Evolutionary conservation across 2,329 filamentous ascomycete species (phyloP), one percentile per base, ranked within the genome.

Genomic region (Aspergillus tamarii): DNA sequence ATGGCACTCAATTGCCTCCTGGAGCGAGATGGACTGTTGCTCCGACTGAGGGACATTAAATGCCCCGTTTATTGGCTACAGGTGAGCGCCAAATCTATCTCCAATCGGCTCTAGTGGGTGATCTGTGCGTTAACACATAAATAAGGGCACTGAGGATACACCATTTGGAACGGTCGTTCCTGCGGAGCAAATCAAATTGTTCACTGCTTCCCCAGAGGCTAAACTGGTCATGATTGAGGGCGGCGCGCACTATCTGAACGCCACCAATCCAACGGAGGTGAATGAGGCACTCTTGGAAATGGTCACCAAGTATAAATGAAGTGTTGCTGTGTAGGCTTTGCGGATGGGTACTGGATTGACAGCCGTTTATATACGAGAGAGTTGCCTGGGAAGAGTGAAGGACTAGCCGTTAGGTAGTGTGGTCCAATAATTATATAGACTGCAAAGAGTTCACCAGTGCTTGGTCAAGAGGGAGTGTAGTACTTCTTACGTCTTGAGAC

Each of bases 11-110:
- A 84, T 60, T 84, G 83, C 63, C 69, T 85, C 26, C 67, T 76
- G 19, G 82, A 84, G 59, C 73, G 84, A 2, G 84, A 85, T 71
- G 81, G 81, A 1, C 65, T 87, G 67, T 77, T 82, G 62, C 67
- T 75, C 5, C 68, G 84, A 9, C 63, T 85, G 34, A 75, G 72
- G 3, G 83, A 86, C 72, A 74, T 86, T 4, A 71, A 68, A 52
- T 85, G 83, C 72, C 84, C 84, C 0, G 83, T 86, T 2, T 67
- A 82, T 55, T 85, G 84, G 84, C 63, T 85, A 63, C 71, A 82
- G 70, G 81, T 83, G 53, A 80, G 73, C 66, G 5, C 4, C 23
- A 19, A 4, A 6, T 41, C 21, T 43, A 12, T 30, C 11, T 23
- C n/a, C 28, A 43, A 28, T 8, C 21, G 7, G 28, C 19, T 6